Conservation (phyloP, 148 eudicot genomes). For the Beta vulgaris region DNA sequence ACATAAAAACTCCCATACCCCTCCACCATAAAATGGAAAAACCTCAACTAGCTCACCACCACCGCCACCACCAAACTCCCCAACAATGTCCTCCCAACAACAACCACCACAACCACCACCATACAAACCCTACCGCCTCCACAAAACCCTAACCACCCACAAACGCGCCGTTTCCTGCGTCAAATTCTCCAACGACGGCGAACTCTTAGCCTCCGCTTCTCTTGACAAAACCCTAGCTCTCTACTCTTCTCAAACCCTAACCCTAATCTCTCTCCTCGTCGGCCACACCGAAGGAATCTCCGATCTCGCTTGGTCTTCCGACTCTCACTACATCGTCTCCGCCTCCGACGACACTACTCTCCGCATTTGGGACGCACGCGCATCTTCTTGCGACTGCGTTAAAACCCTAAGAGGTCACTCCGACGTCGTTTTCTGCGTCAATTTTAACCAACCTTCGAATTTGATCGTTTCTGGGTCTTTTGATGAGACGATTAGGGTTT, state of each 20-base stretch:
- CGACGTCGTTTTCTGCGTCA: conserved; percentile 71
- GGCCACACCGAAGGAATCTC: conserved; percentile 87
- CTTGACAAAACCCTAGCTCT: conserved; percentile 79
- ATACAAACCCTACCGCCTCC: conserved; percentile 58
- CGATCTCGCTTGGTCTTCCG: conserved; percentile 90
- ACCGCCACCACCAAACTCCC: background rate
- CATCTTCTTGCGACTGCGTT: conserved; percentile 43
- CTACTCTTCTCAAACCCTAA: conserved; percentile 53
- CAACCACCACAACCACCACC: conserved; percentile 30
- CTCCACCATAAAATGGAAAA: background rate
- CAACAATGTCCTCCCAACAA: conserved; percentile 25
- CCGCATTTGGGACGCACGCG: conserved; percentile 80
- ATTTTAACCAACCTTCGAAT: conserved; percentile 60
- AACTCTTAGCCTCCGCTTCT: conserved; percentile 78
- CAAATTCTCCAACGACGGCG: conserved; percentile 80
- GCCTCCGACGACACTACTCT: conserved; percentile 88
- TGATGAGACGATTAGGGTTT: conserved; percentile 81
- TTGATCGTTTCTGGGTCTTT: conserved; percentile 80
- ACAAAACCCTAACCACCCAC: conserved; percentile 64
- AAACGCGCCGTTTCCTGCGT: conserved; percentile 68
- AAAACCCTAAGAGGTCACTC: conserved; percentile 78
- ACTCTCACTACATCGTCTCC: conserved; percentile 77
- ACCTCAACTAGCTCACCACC: too few relatives aligned
- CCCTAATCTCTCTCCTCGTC: conserved; percentile 43
- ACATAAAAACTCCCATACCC: background rate